These are phyloP conservation scores for Aspergillus tubingensis DNA, from an alignment of 2,329 filamentous ascomycete genomes.

Conservation along the genomic window DNA sequence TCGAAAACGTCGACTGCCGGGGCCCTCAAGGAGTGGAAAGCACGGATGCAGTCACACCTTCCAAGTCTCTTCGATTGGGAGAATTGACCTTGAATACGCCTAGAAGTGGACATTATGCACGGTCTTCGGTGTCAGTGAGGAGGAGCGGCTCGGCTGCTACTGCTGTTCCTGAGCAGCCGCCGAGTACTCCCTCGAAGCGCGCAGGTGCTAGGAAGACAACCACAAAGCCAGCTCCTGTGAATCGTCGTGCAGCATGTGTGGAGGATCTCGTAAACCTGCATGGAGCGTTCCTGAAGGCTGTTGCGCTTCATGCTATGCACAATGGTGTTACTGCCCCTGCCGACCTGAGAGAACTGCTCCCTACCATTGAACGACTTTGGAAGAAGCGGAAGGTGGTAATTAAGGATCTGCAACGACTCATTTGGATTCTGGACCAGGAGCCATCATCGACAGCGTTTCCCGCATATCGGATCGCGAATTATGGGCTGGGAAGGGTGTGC, in stretches of 20 bases:
- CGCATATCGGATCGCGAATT: constrained; percentile 43
- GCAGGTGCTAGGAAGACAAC: background rate
- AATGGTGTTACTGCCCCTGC: constrained; percentile 64
- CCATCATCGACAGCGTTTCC: constrained; percentile 19
- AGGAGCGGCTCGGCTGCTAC: background rate
- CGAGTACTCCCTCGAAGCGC: constrained; percentile 31
- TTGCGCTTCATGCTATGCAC: constrained; percentile 70
- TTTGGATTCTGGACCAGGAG: constrained; percentile 61
- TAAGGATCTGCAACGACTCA: constrained; percentile 66
- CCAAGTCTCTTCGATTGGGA: constrained; percentile 37
- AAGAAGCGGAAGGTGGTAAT: constrained; percentile 67
- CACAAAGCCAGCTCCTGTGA: background rate
- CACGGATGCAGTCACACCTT: constrained; percentile 29
- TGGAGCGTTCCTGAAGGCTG: constrained; percentile 66
- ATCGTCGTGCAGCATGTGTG: constrained; percentile 29
- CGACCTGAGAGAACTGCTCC: constrained; percentile 63
- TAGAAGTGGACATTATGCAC: constrained; percentile 30
- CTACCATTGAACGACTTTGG: constrained; percentile 68
- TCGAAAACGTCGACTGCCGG: constrained; percentile 34
- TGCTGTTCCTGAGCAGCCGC: constrained; percentile 5
- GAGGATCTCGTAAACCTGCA: constrained; percentile 65
- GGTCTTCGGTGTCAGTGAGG: background rate
- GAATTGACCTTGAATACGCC: constrained; percentile 37
- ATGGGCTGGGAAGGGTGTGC: constrained; percentile 44
- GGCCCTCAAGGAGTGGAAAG: constrained; percentile 13